Conservation (phyloP, 202 grass and related monocot species). For the Brachypodium distachyon region DNA sequence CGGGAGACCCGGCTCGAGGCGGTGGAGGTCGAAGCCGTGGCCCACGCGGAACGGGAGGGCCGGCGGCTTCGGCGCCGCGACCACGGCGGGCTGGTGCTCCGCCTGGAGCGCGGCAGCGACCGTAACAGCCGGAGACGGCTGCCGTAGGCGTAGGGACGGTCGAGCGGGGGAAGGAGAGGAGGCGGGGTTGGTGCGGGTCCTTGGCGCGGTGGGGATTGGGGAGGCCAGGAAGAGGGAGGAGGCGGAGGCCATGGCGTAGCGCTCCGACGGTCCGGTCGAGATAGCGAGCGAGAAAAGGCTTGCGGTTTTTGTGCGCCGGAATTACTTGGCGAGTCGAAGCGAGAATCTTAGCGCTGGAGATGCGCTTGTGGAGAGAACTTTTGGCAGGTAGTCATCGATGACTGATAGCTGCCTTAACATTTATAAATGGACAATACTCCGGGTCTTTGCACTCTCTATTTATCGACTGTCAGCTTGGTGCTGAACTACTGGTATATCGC, state of each 20-base stretch:
- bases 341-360: slow-evolving; percentile 21
- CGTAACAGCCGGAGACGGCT: neutral
- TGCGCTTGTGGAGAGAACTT: neutral
- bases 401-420: too few relatives aligned
- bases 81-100: slow-evolving; percentile 52
- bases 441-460: too few relatives aligned
- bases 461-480: too few relatives aligned
- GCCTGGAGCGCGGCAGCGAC: slow-evolving; percentile 49
- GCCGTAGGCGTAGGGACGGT: slow-evolving; percentile 16
- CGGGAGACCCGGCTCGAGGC: slow-evolving; percentile 78
- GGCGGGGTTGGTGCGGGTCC: neutral
- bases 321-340: neutral
- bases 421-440: too few relatives aligned
- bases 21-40: slow-evolving; percentile 97
- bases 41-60: slow-evolving; percentile 82
- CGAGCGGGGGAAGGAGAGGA: slow-evolving; percentile 1
- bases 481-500: too few relatives aligned
- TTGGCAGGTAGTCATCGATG: too few relatives aligned
- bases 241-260: slow-evolving; percentile 66
- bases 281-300: neutral
- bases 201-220: slow-evolving; percentile 25
- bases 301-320: neutral
- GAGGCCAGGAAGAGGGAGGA: slow-evolving; percentile 58
- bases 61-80: slow-evolving; percentile 44
- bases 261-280: neutral